Conservation (phyloP, 2,329 filamentous ascomycete genomes). For the Sarocladiaceae sp. region DNA sequence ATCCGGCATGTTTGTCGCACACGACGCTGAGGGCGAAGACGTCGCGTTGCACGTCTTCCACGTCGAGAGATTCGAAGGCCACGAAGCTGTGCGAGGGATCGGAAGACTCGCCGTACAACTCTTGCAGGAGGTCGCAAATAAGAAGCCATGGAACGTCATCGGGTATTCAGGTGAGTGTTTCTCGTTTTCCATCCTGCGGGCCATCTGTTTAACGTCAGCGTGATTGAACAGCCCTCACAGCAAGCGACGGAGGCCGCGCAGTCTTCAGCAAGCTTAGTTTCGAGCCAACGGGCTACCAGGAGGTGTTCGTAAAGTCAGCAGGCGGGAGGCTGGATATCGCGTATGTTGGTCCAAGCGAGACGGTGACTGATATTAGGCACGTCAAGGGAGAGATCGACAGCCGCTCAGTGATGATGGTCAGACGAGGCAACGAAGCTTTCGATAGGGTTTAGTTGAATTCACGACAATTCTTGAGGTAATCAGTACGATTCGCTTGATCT, state of each 20-base stretch:
- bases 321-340: not conserved
- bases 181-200: not conserved
- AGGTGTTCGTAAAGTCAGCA: not conserved
- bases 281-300: not conserved
- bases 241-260: not conserved
- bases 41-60: slow-evolving; percentile 7
- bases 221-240: slow-evolving; percentile 3
- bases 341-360: not conserved
- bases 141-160: slow-evolving; percentile 1
- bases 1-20: not conserved
- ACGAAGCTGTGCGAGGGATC: not conserved
- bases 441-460: no score
- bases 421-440: no score
- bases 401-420: slow-evolving; percentile 1
- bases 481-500: no score
- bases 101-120: not conserved
- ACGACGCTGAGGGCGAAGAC: not conserved
- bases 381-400: not conserved
- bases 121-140: not conserved
- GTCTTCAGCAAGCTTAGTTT: not conserved
- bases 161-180: slow-evolving; percentile 1
- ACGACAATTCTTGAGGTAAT: no score
- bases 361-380: not conserved
- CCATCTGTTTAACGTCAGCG: not conserved
- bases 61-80: slow-evolving; percentile 1